A percentile compares a stretch with the other conserved stretches of the same genome.
These are phyloP conservation scores for Arachnopeziza araneosa DNA, from an alignment of 2,329 filamentous ascomycete species.

Conservation along the genomic window DNA sequence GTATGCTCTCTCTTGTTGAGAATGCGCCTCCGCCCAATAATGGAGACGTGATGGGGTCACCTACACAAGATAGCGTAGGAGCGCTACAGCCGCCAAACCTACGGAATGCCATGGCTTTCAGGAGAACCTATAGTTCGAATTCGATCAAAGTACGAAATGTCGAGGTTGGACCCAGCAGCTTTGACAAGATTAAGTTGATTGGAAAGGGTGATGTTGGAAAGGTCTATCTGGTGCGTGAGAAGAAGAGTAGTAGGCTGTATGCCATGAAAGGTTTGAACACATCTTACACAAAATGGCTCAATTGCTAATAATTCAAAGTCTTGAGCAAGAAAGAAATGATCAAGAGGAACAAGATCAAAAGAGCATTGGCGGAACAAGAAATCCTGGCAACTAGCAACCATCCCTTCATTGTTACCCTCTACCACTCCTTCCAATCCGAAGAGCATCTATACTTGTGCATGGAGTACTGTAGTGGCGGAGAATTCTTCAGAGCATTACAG, in stretches of 20 bases:
- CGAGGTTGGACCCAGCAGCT: slow-evolving; percentile 89
- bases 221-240: slow-evolving; percentile 94
- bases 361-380: slow-evolving; percentile 93
- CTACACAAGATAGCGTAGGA: slow-evolving; percentile 47
- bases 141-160: slow-evolving; percentile 98
- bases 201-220: slow-evolving; percentile 98
- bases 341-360: slow-evolving; percentile 99
- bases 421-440: slow-evolving; percentile 98
- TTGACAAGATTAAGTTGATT: slow-evolving; percentile 99
- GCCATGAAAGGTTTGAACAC: slow-evolving; percentile 87
- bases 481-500: slow-evolving; percentile 96
- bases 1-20: slow-evolving; percentile 42
- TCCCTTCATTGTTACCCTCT: slow-evolving; percentile 96
- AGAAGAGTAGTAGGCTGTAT: slow-evolving; percentile 92
- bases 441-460: slow-evolving; percentile 99
- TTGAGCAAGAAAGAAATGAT: slow-evolving; percentile 99
- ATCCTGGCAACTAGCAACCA: slow-evolving; percentile 98
- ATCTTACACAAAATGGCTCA: background rate
- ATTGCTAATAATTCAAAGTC: slow-evolving; percentile 51
- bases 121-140: slow-evolving; percentile 96
- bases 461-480: slow-evolving; percentile 98
- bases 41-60: slow-evolving; percentile 25
- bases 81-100: slow-evolving; percentile 62
- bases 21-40: slow-evolving; percentile 29
- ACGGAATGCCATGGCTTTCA: slow-evolving; percentile 69